Evolutionary conservation across 2,329 filamentous ascomycete species (phyloP).

Genomic region (Didymella glomerata): DNA sequence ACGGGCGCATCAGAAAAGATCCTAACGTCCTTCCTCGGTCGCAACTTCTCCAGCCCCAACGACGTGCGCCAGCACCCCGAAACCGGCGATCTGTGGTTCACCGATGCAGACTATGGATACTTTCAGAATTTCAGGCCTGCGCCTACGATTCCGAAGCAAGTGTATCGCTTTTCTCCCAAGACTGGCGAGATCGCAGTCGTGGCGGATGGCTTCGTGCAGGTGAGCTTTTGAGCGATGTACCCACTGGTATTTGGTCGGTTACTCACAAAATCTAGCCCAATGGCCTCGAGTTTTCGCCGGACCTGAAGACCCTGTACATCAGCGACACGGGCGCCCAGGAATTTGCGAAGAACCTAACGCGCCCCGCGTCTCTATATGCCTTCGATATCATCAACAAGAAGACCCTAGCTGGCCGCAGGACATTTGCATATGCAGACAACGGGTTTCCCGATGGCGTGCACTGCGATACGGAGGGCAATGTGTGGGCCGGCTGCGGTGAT

Average conservation of each 20-base stretch:
- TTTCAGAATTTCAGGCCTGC: slow-evolving; percentile 44
- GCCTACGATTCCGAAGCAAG: slow-evolving; percentile 45
- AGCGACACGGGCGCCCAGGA: slow-evolving; percentile 57
- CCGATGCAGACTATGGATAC: slow-evolving; percentile 53
- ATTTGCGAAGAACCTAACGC: slow-evolving; percentile 46
- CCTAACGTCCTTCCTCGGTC: slow-evolving; percentile 59
- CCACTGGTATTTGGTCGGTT: too few relatives aligned
- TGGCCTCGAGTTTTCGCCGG: slow-evolving; percentile 57
- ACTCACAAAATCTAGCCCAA: slow-evolving; percentile 41
- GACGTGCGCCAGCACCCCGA: slow-evolving; percentile 54
- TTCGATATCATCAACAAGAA: slow-evolving; percentile 53
- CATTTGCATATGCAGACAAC: slow-evolving; percentile 65
- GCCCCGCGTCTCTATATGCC: slow-evolving; percentile 55
- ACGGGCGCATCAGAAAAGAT: slow-evolving; percentile 55
- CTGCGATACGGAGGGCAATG: slow-evolving; percentile 62
- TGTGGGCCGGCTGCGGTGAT: slow-evolving; percentile 65
- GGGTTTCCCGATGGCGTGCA: slow-evolving; percentile 69
- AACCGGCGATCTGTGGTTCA: slow-evolving; percentile 61
- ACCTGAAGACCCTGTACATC: slow-evolving; percentile 56
- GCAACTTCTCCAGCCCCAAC: slow-evolving; percentile 56
- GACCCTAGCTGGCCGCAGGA: slow-evolving; percentile 47
- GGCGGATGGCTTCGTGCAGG: slow-evolving; percentile 53
- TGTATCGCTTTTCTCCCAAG: slow-evolving; percentile 55
- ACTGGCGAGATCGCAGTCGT: slow-evolving; percentile 55
- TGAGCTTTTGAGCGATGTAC: too few relatives aligned